A percentile compares a stretch with the other conserved stretches of the same genome.
phyloP scores from a whole-genome alignment of 805 yeast species.

The Wickerhamomyces alni region DNA sequence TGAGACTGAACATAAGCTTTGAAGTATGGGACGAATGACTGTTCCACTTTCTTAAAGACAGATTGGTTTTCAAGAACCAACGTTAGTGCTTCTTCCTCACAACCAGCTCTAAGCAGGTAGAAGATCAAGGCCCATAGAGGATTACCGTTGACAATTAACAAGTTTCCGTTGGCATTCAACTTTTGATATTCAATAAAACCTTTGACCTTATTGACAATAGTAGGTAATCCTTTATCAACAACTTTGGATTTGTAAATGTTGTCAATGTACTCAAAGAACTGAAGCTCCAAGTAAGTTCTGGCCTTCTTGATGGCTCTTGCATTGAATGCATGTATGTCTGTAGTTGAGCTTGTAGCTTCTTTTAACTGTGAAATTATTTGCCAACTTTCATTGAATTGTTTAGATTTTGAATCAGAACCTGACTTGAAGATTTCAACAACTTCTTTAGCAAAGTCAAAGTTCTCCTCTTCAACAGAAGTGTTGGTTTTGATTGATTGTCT shows the following conservation, averaged over 20 bases:
- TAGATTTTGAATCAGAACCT: slow-evolving; percentile 57
- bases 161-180: slow-evolving; percentile 38
- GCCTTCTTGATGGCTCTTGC: slow-evolving; percentile 46
- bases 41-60: slow-evolving; percentile 78
- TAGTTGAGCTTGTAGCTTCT: slow-evolving; percentile 14
- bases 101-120: slow-evolving; percentile 81
- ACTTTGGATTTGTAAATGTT: slow-evolving; percentile 51
- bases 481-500: slow-evolving; percentile 39
- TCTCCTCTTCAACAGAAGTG: slow-evolving; percentile 17
- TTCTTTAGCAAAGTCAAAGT: slow-evolving; percentile 53
- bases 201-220: slow-evolving; percentile 64
- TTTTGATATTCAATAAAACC: slow-evolving; percentile 48
- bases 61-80: slow-evolving; percentile 58
- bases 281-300: slow-evolving; percentile 59
- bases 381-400: slow-evolving; percentile 74
- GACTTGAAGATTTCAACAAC: slow-evolving; percentile 54
- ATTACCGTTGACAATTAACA: slow-evolving; percentile 67
- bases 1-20: slow-evolving; percentile 57
- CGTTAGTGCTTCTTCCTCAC: slow-evolving; percentile 69
- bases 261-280: slow-evolving; percentile 72
- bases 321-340: slow-evolving; percentile 19
- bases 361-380: slow-evolving; percentile 45
- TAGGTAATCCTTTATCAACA: slow-evolving; percentile 60
- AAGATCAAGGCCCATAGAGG: slow-evolving; percentile 95
- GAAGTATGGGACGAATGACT: slow-evolving; percentile 74